A percentile compares a stretch with the other conserved stretches of the same genome.
These are phyloP conservation scores for Candida wancherniae DNA, from an alignment of 805 yeast species.

Conservation along the genomic window DNA sequence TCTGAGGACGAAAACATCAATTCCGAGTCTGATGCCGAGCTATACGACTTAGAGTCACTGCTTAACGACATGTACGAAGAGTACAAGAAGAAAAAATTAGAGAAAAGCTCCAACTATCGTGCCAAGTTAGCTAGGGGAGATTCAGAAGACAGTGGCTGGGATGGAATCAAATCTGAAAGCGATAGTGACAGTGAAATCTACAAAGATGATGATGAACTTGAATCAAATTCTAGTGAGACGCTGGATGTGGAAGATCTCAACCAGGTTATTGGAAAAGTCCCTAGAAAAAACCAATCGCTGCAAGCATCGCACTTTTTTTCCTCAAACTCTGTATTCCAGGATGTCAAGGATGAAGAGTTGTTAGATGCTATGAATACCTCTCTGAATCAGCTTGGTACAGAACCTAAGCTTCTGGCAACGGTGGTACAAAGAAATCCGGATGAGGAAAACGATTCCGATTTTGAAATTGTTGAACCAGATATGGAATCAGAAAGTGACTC, in stretches of 20 bases:
- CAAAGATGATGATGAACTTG: too few species aligned
- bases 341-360: slow-evolving; percentile 45
- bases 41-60: slow-evolving; percentile 72
- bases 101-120: slow-evolving; percentile 61
- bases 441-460: slow-evolving; percentile 36
- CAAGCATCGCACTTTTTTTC: slow-evolving; percentile 38
- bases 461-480: slow-evolving; percentile 38
- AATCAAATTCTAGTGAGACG: too few species aligned
- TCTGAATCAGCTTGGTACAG: slow-evolving; percentile 1
- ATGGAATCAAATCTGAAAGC: slow-evolving; percentile 53
- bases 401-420: slow-evolving; percentile 9
- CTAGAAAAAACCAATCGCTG: too few species aligned
- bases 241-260: slow-evolving; percentile 60
- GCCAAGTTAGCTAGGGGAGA: slow-evolving; percentile 75
- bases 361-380: slow-evolving; percentile 9
- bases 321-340: slow-evolving; percentile 36
- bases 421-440: slow-evolving; percentile 1
- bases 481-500: slow-evolving; percentile 30
- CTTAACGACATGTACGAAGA: slow-evolving; percentile 75
- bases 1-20: too few species aligned
- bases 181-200: too few species aligned
- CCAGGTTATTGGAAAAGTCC: slow-evolving; percentile 54
- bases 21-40: slow-evolving; percentile 46
- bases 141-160: slow-evolving; percentile 73
- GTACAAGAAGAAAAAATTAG: slow-evolving; percentile 63